Base-by-base conservation (phyloP, 2,329 filamentous ascomycete genomes). In the Pseudogymnoascus sp. region DNA sequence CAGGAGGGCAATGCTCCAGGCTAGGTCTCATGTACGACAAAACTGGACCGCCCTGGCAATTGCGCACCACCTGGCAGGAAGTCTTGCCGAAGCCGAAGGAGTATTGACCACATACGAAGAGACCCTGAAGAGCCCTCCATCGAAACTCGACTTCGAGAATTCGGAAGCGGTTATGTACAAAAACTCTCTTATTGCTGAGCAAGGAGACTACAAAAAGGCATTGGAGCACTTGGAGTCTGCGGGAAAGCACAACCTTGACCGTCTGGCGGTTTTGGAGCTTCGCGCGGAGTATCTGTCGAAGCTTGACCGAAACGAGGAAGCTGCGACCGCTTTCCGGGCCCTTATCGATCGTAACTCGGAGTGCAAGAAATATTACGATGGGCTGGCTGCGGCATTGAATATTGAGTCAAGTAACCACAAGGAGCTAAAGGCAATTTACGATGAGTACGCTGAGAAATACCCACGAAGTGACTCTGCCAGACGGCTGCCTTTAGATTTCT, bases 1-100 rank as follows among this genome's bases (percentile, higher is more conserved):
- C 76, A 84, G 94, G 68, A 87, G 84, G 65, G 81, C 87, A 61
- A 97, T 99, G 88, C 81, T 99, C 66, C 88, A 94, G 73, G 85
- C 89, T 47, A 85, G 89, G 63, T 89, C 94, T 1, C 84, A 87
- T 66, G 71, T 94, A 64, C 84, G 95, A 67, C 90, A 95, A 77
- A 97, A 93, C 76, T 99, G 95, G 95, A 97, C 94, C 4, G 94
- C 91, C n/a, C 78, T 99, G 64, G 94, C 94, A 40, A 89, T 97
- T 62, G 94, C 93, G 36, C 86, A 96, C 72, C 94, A 99, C 71
- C 81, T 99, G 60, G 83, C 86, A n/a, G 94, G 93, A 1, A 89
- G 96, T 71, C 79, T 94, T 64, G 76, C 81, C 47, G 89, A 94
- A 69, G 95, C 94, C 31, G 94, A 99, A 77, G 91, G 92, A 69